phyloP scores from a whole-genome alignment of 208 protist species.

The Novymonas esmeraldas region DNA sequence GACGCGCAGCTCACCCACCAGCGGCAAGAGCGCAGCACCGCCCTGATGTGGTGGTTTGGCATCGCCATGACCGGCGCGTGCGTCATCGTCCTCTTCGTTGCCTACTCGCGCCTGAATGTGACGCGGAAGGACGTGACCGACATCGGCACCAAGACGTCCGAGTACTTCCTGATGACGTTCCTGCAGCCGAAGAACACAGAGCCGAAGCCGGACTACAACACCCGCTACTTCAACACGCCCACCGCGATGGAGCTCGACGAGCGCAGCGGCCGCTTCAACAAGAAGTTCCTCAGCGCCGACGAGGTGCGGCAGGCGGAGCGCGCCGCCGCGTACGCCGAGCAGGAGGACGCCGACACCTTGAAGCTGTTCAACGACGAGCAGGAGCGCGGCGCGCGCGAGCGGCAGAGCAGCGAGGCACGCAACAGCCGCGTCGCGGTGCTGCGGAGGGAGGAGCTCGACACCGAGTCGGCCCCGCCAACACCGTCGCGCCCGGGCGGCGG shows the following conservation, averaged over 20 bases:
- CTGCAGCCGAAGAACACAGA: slow-evolving; percentile 78
- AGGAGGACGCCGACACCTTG: slow-evolving; percentile 71
- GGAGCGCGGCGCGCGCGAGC: slow-evolving; percentile 25
- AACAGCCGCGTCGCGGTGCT: slow-evolving; percentile 66
- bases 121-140: slow-evolving; percentile 58
- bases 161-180: slow-evolving; percentile 81
- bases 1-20: slow-evolving; percentile 58
- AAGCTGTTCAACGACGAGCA: slow-evolving; percentile 85
- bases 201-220: slow-evolving; percentile 82
- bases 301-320: slow-evolving; percentile 38
- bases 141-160: slow-evolving; percentile 56
- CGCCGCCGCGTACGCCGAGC: slow-evolving; percentile 44
- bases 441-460: slow-evolving; percentile 53
- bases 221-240: slow-evolving; percentile 79
- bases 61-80: slow-evolving; percentile 51
- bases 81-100: slow-evolving; percentile 52
- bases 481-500: neutral
- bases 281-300: slow-evolving; percentile 30
- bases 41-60: slow-evolving; percentile 57
- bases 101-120: slow-evolving; percentile 56
- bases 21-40: slow-evolving; percentile 31
- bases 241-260: slow-evolving; percentile 74
- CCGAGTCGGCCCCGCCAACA: slow-evolving; percentile 14
- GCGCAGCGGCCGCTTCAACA: slow-evolving; percentile 40
- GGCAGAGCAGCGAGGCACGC: slow-evolving; percentile 24